phyloP scores from a whole-genome alignment of 2,329 filamentous ascomycete species.

The Fusarium sp. region DNA sequence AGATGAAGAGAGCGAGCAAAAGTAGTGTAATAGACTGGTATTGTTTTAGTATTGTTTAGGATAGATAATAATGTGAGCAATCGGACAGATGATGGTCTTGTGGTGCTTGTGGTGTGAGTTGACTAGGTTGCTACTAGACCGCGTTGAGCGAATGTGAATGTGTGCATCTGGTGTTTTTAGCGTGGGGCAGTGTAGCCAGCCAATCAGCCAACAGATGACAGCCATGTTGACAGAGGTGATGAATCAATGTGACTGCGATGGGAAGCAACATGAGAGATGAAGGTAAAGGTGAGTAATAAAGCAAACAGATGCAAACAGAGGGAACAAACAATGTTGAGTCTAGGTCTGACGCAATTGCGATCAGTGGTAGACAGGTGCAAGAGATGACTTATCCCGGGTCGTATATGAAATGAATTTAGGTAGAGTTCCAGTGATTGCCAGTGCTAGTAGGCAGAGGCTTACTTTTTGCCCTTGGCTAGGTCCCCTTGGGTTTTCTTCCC shows the following conservation, averaged over 20 bases:
- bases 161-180: constrained; percentile 4
- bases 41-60: constrained; percentile 37
- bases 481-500: not conserved
- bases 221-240: constrained; percentile 10
- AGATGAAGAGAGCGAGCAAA: constrained; percentile 40
- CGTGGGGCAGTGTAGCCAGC: constrained; percentile 30
- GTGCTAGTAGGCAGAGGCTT: constrained; percentile 4
- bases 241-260: not conserved
- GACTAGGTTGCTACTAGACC: not conserved
- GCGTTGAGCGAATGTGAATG: not conserved
- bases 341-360: not conserved
- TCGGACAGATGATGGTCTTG: not conserved
- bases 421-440: not conserved
- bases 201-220: constrained; percentile 31
- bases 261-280: not conserved
- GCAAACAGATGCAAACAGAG: not conserved
- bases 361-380: not conserved
- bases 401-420: not conserved
- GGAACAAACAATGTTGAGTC: not conserved
- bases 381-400: not conserved
- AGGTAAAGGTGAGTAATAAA: not conserved
- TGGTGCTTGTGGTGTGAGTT: not conserved
- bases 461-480: constrained; percentile 1
- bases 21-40: constrained; percentile 32
- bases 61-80: constrained; percentile 29